phyloP scores from a whole-genome alignment of 2,329 filamentous ascomycete species.

The Dothideomycetes sp. region DNA sequence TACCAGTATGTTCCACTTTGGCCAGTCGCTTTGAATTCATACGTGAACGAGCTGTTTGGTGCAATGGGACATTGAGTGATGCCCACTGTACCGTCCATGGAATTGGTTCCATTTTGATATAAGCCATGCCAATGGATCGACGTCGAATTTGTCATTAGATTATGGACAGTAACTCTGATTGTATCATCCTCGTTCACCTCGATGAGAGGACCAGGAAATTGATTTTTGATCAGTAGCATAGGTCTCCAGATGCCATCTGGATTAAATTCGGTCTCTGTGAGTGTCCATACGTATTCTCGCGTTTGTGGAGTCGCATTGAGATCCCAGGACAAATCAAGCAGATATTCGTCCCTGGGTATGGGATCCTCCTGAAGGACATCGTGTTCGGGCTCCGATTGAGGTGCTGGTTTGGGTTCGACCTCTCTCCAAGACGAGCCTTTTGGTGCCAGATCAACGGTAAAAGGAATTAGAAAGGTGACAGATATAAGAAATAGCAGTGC shows the following conservation, averaged over 20 bases:
- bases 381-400: background rate
- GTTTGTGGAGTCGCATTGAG: constrained; percentile 39
- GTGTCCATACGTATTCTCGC: constrained; percentile 53
- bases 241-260: constrained; percentile 45
- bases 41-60: constrained; percentile 46
- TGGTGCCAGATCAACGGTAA: constrained; percentile 10
- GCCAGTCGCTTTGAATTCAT: constrained; percentile 48
- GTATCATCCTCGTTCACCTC: constrained; percentile 53
- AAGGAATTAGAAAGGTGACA: constrained; percentile 11
- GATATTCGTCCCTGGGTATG: constrained; percentile 38
- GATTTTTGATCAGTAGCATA: constrained; percentile 34
- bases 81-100: constrained; percentile 56
- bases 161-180: constrained; percentile 55
- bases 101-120: constrained; percentile 58
- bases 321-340: constrained; percentile 50
- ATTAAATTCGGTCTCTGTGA: constrained; percentile 49
- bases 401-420: background rate
- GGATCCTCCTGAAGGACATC: background rate
- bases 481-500: constrained; percentile 12
- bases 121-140: constrained; percentile 63
- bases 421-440: constrained; percentile 2
- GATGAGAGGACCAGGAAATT: constrained; percentile 32
- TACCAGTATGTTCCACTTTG: constrained; percentile 47
- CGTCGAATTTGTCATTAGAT: constrained; percentile 47
- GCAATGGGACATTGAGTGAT: constrained; percentile 56